A percentile compares a stretch with the other conserved stretches of the same genome.
Conservation (phyloP, 2,329 filamentous ascomycete species). For the Aspergillus fumigatus region DNA sequence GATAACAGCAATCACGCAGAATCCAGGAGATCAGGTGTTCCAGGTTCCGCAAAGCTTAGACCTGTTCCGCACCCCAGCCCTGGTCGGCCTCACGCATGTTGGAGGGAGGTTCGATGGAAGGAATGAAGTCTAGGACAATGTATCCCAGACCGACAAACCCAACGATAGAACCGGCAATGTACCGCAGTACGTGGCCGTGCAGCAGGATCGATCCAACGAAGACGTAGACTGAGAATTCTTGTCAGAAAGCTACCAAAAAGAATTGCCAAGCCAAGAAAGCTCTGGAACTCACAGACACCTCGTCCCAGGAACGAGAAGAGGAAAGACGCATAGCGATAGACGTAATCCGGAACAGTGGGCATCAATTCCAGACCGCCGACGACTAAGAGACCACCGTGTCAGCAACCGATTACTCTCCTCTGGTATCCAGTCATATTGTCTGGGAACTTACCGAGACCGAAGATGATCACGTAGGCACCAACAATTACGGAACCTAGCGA, state of each 20-base stretch:
- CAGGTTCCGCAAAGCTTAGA: conserved; percentile 44
- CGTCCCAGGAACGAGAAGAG: conserved; percentile 96
- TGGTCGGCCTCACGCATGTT: conserved; percentile 77
- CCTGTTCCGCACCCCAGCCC: conserved; percentile 73
- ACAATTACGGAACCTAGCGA: conserved; percentile 64
- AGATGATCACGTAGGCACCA: conserved; percentile 83
- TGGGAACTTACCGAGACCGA: conserved; percentile 67
- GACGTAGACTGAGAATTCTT: conserved; percentile 71
- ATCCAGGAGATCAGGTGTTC: neutral
- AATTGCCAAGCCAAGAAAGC: neutral
- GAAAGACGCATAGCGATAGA: conserved; percentile 92
- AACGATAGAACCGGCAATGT: conserved; percentile 73
- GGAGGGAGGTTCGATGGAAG: conserved; percentile 71
- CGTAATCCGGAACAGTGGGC: conserved; percentile 77
- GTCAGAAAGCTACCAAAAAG: neutral
- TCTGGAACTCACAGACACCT: conserved; percentile 73
- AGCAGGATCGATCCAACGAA: conserved; percentile 87
- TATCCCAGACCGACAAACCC: conserved; percentile 76
- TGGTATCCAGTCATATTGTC: neutral
- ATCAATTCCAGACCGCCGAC: conserved; percentile 79
- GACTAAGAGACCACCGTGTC: conserved; percentile 41
- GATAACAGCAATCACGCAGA: neutral
- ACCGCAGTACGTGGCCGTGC: conserved; percentile 60
- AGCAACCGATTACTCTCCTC: conserved; percentile 10
- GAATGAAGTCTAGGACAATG: conserved; percentile 68